Base-by-base conservation (phyloP, 805 yeast species). In the Ogataea glucozyma region DNA sequence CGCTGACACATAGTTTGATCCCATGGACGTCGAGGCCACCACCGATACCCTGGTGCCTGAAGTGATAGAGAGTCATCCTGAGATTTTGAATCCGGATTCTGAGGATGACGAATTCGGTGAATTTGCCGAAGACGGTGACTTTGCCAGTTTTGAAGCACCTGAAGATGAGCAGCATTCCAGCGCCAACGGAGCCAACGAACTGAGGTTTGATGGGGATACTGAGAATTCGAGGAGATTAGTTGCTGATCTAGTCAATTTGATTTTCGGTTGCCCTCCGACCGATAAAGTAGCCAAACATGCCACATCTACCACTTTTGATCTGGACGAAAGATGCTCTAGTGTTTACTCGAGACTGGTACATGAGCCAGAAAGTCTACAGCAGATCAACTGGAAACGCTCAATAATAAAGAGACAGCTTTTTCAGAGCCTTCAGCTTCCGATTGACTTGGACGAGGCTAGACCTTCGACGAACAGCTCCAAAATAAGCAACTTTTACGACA, bases 351-450 rank as follows among this genome's bases (percentile, higher is more conserved):
- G 61, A 29, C 43, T 64, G 13, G 43, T 53, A 2, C 60, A 60
- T 31, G 60, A 58, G 16, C 60, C 64, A 12, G 79, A 81, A 0
- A 70, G 72, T 37, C 60, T 78, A 24, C 72, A 72, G 21, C 85
- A 83, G 1, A 73, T 81, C 13, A 81, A 81, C 46, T 88, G 95
- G 95, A 75, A 73, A 31, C 73, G 73, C 41, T 82, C 86, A 57
- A 70, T 79, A 14, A 72, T 85, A 18, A 75, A 89, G 38, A 76
- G 84, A 52, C 79, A 77, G 51, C 62, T 88, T 23, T 67, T 85
- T 23, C 67, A 82, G 14, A 75, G 80, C 21, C 65, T 88, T 32
- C 89, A 90, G 1, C 74, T 88, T 2, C 95, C 95, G 0, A 75
- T 85, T 30, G 83, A 83, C 53, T 65, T 83, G 12, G 88, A 83